Percentiles rank a stretch among this genome's conserved stretches.
These are phyloP conservation scores for Arbutus unedo DNA, from an alignment of 148 eudicot species.

Conservation along the genomic window DNA sequence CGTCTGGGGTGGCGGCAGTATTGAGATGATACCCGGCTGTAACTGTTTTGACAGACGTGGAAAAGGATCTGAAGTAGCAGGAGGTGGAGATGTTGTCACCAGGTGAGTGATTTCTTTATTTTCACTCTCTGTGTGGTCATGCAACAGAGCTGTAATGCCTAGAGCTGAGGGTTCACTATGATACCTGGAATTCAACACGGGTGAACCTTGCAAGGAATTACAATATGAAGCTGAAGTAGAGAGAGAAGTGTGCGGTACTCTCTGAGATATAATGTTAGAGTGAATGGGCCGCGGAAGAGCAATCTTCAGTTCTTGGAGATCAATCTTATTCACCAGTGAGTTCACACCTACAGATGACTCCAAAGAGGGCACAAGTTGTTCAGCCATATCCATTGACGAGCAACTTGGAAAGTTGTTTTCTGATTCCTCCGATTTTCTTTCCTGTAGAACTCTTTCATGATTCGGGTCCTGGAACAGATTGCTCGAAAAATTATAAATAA, in stretches of 20 bases:
- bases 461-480: conserved; percentile 20
- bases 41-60: conserved; percentile 22
- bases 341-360: conserved; percentile 28
- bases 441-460: conserved; percentile 21
- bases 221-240: conserved; percentile 38
- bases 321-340: conserved; percentile 25
- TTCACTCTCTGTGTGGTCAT: conserved; percentile 40
- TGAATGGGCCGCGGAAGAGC: conserved; percentile 38
- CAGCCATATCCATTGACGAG: conserved; percentile 20
- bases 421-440: conserved; percentile 16
- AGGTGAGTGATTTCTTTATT: conserved; percentile 24
- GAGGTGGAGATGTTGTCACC: conserved; percentile 25
- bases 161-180: conserved; percentile 53
- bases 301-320: conserved; percentile 32
- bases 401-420: conserved; percentile 25
- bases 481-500: neutral
- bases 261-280: conserved; percentile 46
- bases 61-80: conserved; percentile 30
- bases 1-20: conserved; percentile 9
- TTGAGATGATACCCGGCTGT: conserved; percentile 18
- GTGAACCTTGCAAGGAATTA: conserved; percentile 51
- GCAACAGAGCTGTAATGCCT: conserved; percentile 75
- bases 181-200: conserved; percentile 49
- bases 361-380: conserved; percentile 18
- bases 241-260: conserved; percentile 42